phyloP scores from a whole-genome alignment of 495 filamentous ascomycete genomes.

The Glutinoglossum americanum region DNA sequence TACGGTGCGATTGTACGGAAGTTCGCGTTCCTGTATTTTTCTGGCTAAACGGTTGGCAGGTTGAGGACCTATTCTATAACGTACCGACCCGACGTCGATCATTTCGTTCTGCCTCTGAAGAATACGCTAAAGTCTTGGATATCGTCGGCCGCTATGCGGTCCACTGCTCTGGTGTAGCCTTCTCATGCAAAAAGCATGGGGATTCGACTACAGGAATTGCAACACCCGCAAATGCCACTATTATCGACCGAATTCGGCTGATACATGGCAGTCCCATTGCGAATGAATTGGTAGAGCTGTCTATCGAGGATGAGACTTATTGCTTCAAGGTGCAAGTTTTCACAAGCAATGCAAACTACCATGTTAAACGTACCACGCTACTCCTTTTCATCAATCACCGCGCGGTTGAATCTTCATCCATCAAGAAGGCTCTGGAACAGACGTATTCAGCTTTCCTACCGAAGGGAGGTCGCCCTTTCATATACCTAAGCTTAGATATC shows the following conservation, averaged over 20 bases:
- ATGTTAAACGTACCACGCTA: constrained; percentile 73
- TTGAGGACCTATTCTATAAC: constrained; percentile 96
- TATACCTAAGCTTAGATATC: constrained; percentile 83
- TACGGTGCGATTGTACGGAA: constrained; percentile 30
- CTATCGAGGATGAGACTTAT: constrained; percentile 48
- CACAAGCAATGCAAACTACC: constrained; percentile 88
- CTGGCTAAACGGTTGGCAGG: constrained; percentile 19
- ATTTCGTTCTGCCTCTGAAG: constrained; percentile 80
- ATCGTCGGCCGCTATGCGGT: constrained; percentile 85
- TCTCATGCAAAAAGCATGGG: constrained; percentile 92
- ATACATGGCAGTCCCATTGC: constrained; percentile 74
- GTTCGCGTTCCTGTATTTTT: neutral
- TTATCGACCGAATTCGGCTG: constrained; percentile 67
- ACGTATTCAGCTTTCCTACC: constrained; percentile 79
- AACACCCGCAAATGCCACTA: constrained; percentile 45
- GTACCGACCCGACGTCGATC: constrained; percentile 72
- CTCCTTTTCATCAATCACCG: constrained; percentile 96
- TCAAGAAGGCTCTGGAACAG: constrained; percentile 81
- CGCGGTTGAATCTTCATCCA: constrained; percentile 77
- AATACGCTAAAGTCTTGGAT: constrained; percentile 95
- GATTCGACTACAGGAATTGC: constrained; percentile 66
- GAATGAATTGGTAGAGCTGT: constrained; percentile 69
- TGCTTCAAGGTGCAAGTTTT: constrained; percentile 67
- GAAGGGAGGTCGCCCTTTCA: constrained; percentile 85
- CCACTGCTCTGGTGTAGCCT: constrained; percentile 79